Evolutionary conservation across 2,329 filamentous ascomycete species (phyloP).

Genomic region (Claviceps humidiphila): DNA sequence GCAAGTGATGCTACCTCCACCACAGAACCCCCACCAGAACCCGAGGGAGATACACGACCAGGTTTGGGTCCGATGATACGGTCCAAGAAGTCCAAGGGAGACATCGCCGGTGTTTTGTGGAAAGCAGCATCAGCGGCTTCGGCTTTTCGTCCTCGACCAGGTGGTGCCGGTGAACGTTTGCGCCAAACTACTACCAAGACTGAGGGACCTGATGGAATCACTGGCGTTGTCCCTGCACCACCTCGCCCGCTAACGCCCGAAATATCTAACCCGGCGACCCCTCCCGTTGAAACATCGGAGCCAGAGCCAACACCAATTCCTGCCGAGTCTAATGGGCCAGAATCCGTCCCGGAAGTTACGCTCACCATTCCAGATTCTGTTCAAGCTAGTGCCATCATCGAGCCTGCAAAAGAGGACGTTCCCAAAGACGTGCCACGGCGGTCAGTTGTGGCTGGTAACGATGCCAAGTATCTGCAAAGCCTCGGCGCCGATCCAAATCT

Average conservation of each 20-base stretch:
- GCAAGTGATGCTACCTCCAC: conserved; percentile 14
- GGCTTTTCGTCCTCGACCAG: conserved; percentile 72
- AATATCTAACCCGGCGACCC: conserved; percentile 14
- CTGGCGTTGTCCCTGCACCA: conserved; percentile 72
- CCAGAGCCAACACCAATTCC: background rate
- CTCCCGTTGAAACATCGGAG: background rate
- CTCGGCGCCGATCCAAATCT: conserved; percentile 66
- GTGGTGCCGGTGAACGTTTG: conserved; percentile 72
- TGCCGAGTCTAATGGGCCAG: background rate
- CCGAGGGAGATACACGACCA: conserved; percentile 40
- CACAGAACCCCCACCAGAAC: conserved; percentile 10
- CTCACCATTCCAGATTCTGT: conserved; percentile 36
- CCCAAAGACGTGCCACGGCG: conserved; percentile 39
- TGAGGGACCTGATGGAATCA: conserved; percentile 78
- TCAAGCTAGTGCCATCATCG: conserved; percentile 24
- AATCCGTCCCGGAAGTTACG: conserved; percentile 41
- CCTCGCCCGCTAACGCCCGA: conserved; percentile 28
- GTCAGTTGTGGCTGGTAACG: conserved; percentile 56
- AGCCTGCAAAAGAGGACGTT: conserved; percentile 16
- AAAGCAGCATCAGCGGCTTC: conserved; percentile 50
- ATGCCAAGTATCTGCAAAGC: conserved; percentile 62
- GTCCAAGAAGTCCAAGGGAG: conserved; percentile 56
- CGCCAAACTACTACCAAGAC: conserved; percentile 45
- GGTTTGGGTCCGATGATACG: conserved; percentile 87
- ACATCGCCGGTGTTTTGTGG: conserved; percentile 63